Conservation (phyloP, 2,329 filamentous ascomycete species). For the Aspergillus clavatus region DNA sequence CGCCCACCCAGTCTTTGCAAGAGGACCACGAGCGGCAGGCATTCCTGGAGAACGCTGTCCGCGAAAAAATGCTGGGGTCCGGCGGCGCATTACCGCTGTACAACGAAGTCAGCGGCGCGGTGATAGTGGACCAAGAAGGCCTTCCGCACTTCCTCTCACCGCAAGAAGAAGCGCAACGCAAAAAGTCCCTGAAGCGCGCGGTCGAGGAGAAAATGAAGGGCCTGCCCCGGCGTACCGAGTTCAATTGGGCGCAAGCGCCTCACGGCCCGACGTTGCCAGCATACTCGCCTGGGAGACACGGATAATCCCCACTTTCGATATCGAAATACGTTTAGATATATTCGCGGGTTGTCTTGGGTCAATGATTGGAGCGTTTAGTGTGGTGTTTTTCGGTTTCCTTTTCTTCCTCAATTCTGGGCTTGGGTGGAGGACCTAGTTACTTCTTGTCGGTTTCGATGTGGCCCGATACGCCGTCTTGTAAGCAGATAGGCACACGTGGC, state of each 20-base stretch:
- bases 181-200: conserved; percentile 14
- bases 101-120: conserved; percentile 24
- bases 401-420: no score
- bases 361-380: conserved; percentile 4
- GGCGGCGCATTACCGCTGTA: conserved; percentile 16
- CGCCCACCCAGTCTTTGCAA: neutral
- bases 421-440: no score
- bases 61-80: neutral
- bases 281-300: conserved; percentile 11
- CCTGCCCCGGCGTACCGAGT: conserved; percentile 17
- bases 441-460: no score
- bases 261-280: conserved; percentile 7
- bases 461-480: no score
- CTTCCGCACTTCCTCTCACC: conserved; percentile 22
- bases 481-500: no score
- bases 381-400: no score
- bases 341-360: neutral
- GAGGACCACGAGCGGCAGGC: neutral
- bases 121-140: conserved; percentile 22
- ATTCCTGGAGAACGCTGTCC: neutral
- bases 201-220: conserved; percentile 25
- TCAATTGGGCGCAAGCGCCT: conserved; percentile 16
- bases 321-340: no score
- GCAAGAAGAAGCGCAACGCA: conserved; percentile 20
- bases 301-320: no score